These are phyloP conservation scores for Leccinum subspadiceum DNA, from an alignment of 1,284 basidiomycete species.

Conservation along the genomic window DNA sequence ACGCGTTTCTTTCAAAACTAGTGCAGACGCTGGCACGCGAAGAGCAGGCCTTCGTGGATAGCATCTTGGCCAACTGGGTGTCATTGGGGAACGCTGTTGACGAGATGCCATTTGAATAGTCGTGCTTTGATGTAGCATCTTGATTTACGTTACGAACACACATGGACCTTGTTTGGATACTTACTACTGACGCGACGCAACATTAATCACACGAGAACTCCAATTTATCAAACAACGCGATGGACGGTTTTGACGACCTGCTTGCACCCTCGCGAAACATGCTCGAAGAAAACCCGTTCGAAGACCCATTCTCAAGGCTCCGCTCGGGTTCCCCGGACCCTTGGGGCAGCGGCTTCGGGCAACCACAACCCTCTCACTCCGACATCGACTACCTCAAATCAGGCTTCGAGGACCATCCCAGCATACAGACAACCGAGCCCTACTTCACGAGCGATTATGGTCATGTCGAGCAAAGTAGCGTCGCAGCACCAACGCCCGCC, in stretches of 20 bases:
- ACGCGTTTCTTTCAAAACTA: slow-evolving; percentile 72
- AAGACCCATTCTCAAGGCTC: slow-evolving; percentile 62
- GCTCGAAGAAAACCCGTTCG: slow-evolving; percentile 74
- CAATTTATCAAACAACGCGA: slow-evolving; percentile 23
- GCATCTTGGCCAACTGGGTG: slow-evolving; percentile 68
- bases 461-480: slow-evolving; percentile 16
- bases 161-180: slow-evolving; percentile 13
- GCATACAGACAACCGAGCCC: slow-evolving; percentile 27
- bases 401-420: slow-evolving; percentile 35
- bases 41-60: slow-evolving; percentile 65
- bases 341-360: slow-evolving; percentile 52
- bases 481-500: slow-evolving; percentile 10
- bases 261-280: slow-evolving; percentile 59
- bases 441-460: slow-evolving; percentile 18
- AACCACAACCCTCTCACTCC: slow-evolving; percentile 20
- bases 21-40: slow-evolving; percentile 72
- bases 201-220: neutral
- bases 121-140: slow-evolving; percentile 11
- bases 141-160: slow-evolving; percentile 13
- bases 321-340: slow-evolving; percentile 74
- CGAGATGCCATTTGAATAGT: slow-evolving; percentile 79
- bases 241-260: slow-evolving; percentile 78
- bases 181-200: neutral
- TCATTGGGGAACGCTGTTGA: slow-evolving; percentile 69
- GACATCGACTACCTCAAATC: slow-evolving; percentile 33